A percentile compares a stretch with the other conserved stretches of the same genome.
Conservation (phyloP, 164 flowering plant species). For the Annona squamosa region DNA sequence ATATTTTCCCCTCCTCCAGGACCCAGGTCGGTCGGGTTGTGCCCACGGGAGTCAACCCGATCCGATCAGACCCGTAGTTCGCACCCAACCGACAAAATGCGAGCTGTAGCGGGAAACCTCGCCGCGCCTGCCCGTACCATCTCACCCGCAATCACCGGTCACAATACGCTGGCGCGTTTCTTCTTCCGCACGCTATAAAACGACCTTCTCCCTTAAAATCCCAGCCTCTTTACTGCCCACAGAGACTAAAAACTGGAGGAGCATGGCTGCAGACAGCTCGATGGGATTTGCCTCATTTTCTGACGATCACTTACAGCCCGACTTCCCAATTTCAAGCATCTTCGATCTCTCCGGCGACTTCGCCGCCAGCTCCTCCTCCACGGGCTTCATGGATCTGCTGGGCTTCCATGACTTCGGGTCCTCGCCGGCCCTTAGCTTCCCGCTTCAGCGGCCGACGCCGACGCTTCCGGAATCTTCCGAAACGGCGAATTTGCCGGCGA, state of each 20-base stretch:
- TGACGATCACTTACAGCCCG: conserved; percentile 25
- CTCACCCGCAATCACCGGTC: conserved; percentile 38
- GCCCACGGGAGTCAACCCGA: too few relatives aligned
- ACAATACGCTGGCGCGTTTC: conserved; percentile 10
- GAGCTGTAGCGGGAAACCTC: too few relatives aligned
- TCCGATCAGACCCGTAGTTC: too few relatives aligned
- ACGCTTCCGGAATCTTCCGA: conserved; percentile 40
- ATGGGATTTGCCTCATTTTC: conserved; percentile 21
- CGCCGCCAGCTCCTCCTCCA: not conserved
- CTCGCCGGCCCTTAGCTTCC: conserved; percentile 35
- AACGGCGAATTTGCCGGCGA: conserved; percentile 49
- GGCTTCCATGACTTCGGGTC: conserved; percentile 32
- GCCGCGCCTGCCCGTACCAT: conserved; percentile 15
- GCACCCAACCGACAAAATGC: too few relatives aligned
- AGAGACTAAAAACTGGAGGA: conserved; percentile 2
- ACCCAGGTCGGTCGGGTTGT: too few relatives aligned
- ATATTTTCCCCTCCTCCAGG: too few relatives aligned
- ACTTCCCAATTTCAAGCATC: conserved; percentile 20
- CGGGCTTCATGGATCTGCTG: conserved; percentile 50
- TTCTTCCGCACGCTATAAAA: conserved; percentile 6
- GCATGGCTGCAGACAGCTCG: conserved; percentile 16
- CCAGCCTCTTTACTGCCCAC: conserved; percentile 3
- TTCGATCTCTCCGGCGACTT: conserved; percentile 27
- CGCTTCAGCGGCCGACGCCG: conserved; percentile 6
- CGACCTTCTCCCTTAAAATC: conserved; percentile 25